These are phyloP conservation scores for Trichosporon coremiiforme DNA, from an alignment of 1,284 basidiomycete species.

Conservation along the genomic window DNA sequence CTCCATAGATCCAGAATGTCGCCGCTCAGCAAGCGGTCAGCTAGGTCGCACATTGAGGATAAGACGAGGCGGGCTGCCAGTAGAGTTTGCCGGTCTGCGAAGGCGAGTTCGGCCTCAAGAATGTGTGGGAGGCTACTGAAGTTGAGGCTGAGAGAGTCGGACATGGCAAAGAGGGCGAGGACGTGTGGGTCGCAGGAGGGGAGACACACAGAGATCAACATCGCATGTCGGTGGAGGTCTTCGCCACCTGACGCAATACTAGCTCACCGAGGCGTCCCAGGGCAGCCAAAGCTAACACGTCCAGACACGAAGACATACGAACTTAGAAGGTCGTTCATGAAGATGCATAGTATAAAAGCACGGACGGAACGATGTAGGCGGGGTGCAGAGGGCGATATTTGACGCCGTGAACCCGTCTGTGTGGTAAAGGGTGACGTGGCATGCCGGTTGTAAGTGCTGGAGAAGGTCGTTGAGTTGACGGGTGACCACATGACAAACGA, in stretches of 20 bases:
- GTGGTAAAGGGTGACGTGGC: not conserved
- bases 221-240: too few species aligned
- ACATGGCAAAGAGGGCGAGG: not conserved
- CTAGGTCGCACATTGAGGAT: not conserved
- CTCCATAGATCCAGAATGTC: not conserved
- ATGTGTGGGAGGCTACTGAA: not conserved
- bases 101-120: not conserved
- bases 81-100: not conserved
- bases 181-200: not conserved
- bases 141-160: not conserved
- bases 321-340: too few species aligned
- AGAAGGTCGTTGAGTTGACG: not conserved
- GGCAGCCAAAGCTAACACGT: too few species aligned
- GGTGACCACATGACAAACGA: not conserved
- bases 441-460: not conserved
- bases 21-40: not conserved
- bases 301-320: too few species aligned
- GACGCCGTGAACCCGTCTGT: too few species aligned
- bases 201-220: not conserved
- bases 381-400: too few species aligned
- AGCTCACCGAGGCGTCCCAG: too few species aligned
- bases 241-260: too few species aligned
- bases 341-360: too few species aligned
- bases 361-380: not conserved
- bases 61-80: not conserved